Percentiles rank a stretch among this genome's conserved stretches.
phyloP scores from a whole-genome alignment of 2,329 filamentous ascomycete species.

The Arthroderma uncinatum region DNA sequence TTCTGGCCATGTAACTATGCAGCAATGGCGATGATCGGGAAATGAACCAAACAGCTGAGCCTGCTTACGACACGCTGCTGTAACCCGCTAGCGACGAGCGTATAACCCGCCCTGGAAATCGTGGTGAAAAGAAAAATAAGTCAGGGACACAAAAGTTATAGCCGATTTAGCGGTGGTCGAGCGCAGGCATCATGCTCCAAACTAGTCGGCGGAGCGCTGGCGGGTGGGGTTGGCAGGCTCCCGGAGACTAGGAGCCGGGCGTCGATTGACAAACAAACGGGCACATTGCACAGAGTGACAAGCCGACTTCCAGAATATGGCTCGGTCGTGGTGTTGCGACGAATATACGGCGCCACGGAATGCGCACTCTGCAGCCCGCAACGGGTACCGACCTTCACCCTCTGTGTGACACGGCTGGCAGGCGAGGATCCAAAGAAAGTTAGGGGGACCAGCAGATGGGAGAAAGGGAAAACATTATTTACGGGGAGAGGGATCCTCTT shows the following conservation, averaged over 20 bases:
- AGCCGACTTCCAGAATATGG: background rate
- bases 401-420: background rate
- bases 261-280: conserved; percentile 3
- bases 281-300: background rate
- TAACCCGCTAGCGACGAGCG: background rate
- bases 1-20: background rate
- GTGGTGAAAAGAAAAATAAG: background rate
- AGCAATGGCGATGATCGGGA: conserved; percentile 1
- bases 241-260: background rate
- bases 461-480: background rate
- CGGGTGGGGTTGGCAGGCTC: background rate
- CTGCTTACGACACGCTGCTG: conserved; percentile 1
- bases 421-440: conserved; percentile 2
- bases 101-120: background rate
- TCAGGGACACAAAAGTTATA: background rate
- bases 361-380: background rate
- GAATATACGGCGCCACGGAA: conserved; percentile 1
- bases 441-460: background rate
- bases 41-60: conserved; percentile 3
- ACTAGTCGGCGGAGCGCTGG: conserved; percentile 1
- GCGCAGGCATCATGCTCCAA: background rate
- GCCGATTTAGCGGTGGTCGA: conserved; percentile 1
- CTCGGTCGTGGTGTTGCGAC: background rate
- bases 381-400: background rate
- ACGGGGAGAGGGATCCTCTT: background rate